These are phyloP conservation scores for Leccinum subtestaceum DNA, from an alignment of 768 basidiomycete genomes.

Conservation along the genomic window DNA sequence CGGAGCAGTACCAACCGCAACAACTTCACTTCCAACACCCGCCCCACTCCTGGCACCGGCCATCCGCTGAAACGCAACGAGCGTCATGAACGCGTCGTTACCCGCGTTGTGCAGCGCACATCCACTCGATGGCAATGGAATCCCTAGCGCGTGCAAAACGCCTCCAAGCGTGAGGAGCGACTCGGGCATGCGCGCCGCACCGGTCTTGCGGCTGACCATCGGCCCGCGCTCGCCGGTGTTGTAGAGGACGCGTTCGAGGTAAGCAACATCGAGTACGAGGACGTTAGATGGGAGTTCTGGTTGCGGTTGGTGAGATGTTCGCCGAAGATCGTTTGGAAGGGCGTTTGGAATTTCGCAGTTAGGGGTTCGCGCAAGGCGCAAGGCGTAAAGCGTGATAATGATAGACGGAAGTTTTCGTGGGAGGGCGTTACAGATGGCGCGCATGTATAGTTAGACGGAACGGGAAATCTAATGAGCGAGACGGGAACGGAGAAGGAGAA, in stretches of 20 bases:
- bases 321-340: background rate
- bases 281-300: constrained; percentile 74
- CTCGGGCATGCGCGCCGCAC: constrained; percentile 47
- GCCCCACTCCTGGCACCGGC: constrained; percentile 47
- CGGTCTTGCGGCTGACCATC: constrained; percentile 61
- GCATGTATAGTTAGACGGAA: background rate
- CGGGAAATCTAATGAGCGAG: background rate
- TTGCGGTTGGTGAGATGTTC: background rate
- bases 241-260: constrained; percentile 64
- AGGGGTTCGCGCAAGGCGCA: background rate
- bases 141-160: constrained; percentile 57
- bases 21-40: background rate
- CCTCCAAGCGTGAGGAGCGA: constrained; percentile 61
- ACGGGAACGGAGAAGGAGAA: background rate
- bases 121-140: background rate
- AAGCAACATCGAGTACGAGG: constrained; percentile 61
- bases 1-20: background rate
- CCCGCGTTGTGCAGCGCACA: constrained; percentile 70
- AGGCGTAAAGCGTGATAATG: background rate
- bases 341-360: background rate
- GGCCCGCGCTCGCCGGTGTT: constrained; percentile 50
- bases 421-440: background rate
- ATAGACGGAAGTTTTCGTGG: background rate
- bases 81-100: constrained; percentile 70
- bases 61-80: constrained; percentile 68